phyloP scores from a whole-genome alignment of 352 stramenopile genomes.

The Poterioochromonas sp. region DNA sequence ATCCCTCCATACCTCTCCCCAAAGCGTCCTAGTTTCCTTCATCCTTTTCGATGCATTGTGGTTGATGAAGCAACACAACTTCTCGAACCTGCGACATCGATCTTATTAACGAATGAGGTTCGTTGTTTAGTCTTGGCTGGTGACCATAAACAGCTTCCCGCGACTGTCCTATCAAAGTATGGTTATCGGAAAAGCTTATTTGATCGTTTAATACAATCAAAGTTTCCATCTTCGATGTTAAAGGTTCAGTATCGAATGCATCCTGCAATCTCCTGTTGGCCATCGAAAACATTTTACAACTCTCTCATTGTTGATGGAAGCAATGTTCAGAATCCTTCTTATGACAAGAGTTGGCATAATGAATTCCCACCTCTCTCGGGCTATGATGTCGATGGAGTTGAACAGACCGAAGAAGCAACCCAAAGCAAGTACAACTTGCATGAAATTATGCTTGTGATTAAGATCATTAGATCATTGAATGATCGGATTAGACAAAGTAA shows the following conservation, averaged over 20 bases:
- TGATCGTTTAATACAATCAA: conserved; percentile 63
- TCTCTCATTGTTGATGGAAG: not conserved
- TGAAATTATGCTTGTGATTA: too few relatives aligned
- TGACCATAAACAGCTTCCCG: conserved; percentile 85
- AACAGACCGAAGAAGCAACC: not conserved
- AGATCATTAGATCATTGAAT: too few relatives aligned
- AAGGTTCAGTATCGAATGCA: conserved; percentile 54
- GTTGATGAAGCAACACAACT: conserved; percentile 88
- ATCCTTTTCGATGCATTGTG: too few relatives aligned
- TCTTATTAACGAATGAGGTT: conserved; percentile 59
- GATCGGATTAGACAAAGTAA: not conserved
- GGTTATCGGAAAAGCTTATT: conserved; percentile 74
- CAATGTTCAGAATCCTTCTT: not conserved
- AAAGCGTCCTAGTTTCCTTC: too few relatives aligned
- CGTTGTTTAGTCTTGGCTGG: conserved; percentile 66
- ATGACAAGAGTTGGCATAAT: not conserved
- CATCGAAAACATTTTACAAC: conserved; percentile 26
- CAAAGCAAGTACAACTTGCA: not conserved
- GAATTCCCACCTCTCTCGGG: not conserved
- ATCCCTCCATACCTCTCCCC: too few relatives aligned
- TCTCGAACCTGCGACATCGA: conserved; percentile 75
- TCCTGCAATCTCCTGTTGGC: conserved; percentile 45
- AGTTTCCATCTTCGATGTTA: conserved; percentile 44
- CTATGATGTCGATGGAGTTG: not conserved
- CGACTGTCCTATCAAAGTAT: conserved; percentile 80